These are phyloP conservation scores for Clarkia xantiana DNA, from an alignment of 345 rosid genomes.

Conservation along the genomic window DNA sequence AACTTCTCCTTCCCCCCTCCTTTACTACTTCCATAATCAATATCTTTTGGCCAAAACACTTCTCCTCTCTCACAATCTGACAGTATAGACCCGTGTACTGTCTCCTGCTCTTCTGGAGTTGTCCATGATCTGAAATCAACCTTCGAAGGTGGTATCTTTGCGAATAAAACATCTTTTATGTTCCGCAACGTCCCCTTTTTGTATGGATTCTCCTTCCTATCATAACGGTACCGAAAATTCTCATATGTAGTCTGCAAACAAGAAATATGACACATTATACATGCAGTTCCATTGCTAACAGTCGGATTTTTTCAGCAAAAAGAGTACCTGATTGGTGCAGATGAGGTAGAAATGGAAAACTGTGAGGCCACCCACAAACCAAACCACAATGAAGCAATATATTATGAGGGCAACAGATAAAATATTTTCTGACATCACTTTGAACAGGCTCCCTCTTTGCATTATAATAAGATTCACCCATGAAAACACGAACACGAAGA, in stretches of 20 bases:
- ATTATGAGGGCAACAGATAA: slow-evolving; percentile 30
- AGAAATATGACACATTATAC: no score
- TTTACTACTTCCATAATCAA: slow-evolving; percentile 27
- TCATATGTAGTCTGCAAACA: slow-evolving; percentile 54
- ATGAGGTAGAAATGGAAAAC: slow-evolving; percentile 59
- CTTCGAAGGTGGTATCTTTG: slow-evolving; percentile 40
- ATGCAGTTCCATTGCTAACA: no score
- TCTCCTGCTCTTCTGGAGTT: slow-evolving; percentile 14
- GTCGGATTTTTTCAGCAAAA: neutral
- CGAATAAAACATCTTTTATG: slow-evolving; percentile 34
- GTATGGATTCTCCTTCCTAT: slow-evolving; percentile 51
- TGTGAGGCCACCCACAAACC: slow-evolving; percentile 81
- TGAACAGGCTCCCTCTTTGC: slow-evolving; percentile 20
- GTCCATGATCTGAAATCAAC: slow-evolving; percentile 49
- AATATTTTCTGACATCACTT: slow-evolving; percentile 22
- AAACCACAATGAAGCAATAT: slow-evolving; percentile 44
- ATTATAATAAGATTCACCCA: slow-evolving; percentile 45
- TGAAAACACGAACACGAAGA: slow-evolving; percentile 59
- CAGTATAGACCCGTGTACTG: slow-evolving; percentile 15
- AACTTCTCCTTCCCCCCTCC: slow-evolving; percentile 15
- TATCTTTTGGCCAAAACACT: slow-evolving; percentile 19
- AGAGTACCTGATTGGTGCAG: slow-evolving; percentile 52
- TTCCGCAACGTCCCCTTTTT: slow-evolving; percentile 31
- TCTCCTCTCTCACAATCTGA: slow-evolving; percentile 20
- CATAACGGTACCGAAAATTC: slow-evolving; percentile 65